phyloP scores from a whole-genome alignment of 2,329 filamentous ascomycete genomes.

The Hypomyces rosellus region DNA sequence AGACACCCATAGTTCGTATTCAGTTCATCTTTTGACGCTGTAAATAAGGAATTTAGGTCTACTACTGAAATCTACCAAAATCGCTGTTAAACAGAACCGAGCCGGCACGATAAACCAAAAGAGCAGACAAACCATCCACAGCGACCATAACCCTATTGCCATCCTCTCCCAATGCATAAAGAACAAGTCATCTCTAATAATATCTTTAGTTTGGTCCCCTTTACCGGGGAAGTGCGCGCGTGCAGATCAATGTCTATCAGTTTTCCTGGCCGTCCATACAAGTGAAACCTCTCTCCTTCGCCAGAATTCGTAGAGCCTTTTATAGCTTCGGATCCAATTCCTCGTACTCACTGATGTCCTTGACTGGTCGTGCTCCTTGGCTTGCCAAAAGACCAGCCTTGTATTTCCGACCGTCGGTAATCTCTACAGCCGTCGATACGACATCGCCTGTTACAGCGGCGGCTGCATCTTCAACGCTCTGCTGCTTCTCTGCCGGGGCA shows the following conservation, averaged over 20 bases:
- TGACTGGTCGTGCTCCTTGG: constrained; percentile 64
- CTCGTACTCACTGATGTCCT: constrained; percentile 76
- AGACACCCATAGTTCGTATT: too few species aligned
- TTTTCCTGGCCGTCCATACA: neutral
- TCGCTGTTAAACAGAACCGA: too few species aligned
- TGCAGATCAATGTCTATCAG: constrained; percentile 11
- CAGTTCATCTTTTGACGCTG: too few species aligned
- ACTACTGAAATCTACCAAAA: too few species aligned
- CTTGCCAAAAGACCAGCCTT: constrained; percentile 71
- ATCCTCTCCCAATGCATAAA: neutral
- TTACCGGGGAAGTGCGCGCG: constrained; percentile 4
- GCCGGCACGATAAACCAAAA: neutral
- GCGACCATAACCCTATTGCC: neutral
- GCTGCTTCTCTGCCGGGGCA: constrained; percentile 35
- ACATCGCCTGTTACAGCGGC: constrained; percentile 19
- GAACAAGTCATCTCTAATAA: constrained; percentile 2
- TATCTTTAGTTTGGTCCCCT: neutral
- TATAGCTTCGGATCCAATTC: constrained; percentile 77
- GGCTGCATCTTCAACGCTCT: constrained; percentile 35
- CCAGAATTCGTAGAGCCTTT: neutral
- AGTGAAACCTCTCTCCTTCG: constrained; percentile 5
- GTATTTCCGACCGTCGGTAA: constrained; percentile 74
- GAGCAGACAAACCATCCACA: neutral
- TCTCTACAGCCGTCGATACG: constrained; percentile 43
- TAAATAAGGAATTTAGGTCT: too few species aligned